Percentiles rank a stretch among this genome's conserved stretches.
These are phyloP conservation scores for Heimioporus sp. DNA, from an alignment of 768 basidiomycete genomes.

Conservation along the genomic window DNA sequence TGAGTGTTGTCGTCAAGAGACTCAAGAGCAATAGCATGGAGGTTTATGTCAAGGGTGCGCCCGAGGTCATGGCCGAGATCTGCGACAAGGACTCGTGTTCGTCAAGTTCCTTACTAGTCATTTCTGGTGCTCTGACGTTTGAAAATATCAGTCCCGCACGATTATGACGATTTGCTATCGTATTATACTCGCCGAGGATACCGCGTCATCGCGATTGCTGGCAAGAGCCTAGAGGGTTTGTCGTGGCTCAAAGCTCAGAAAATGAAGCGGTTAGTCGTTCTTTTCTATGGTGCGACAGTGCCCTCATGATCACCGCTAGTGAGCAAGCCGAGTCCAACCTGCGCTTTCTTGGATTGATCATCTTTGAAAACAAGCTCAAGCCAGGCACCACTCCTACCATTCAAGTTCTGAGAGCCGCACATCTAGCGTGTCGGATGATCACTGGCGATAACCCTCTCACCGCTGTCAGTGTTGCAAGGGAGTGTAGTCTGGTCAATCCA, in stretches of 20 bases:
- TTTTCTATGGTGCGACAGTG: background rate
- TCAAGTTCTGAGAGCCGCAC: constrained; percentile 81
- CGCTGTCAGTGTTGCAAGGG: constrained; percentile 93
- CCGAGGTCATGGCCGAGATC: constrained; percentile 95
- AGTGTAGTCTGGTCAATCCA: constrained; percentile 86
- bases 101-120: constrained; percentile 30
- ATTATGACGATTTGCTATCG: constrained; percentile 93
- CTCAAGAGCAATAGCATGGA: constrained; percentile 96
- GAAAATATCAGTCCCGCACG: constrained; percentile 72
- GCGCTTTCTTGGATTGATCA: constrained; percentile 90
- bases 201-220: constrained; percentile 96
- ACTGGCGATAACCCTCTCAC: constrained; percentile 98
- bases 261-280: constrained; percentile 74
- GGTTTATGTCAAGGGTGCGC: constrained; percentile 98
- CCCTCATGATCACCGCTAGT: constrained; percentile 38
- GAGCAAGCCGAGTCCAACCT: constrained; percentile 93
- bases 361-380: constrained; percentile 98
- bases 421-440: constrained; percentile 95
- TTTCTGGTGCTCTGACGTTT: constrained; percentile 12
- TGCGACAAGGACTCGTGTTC: constrained; percentile 89
- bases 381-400: constrained; percentile 89
- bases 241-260: constrained; percentile 98
- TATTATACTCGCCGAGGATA: constrained; percentile 98
- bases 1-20: constrained; percentile 97
- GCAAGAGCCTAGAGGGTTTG: constrained; percentile 89